Base-by-base conservation (phyloP, 108 stramenopile species). In the Nitzschia sp. region DNA sequence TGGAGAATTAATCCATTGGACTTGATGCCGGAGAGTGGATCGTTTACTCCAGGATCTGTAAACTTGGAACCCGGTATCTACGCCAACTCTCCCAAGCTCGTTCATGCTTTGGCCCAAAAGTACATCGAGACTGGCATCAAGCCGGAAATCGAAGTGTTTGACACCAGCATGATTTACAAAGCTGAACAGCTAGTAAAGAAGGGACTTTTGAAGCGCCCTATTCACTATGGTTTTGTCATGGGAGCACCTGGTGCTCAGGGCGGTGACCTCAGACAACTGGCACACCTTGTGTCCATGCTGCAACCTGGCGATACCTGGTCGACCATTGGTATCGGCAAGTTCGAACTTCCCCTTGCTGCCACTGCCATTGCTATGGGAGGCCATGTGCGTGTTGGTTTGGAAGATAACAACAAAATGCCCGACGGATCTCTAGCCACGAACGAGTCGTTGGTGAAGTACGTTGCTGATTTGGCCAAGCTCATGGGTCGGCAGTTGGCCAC, bases 161-260 rank as follows among this genome's bases (percentile, higher is more conserved):
- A 51, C 21, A 51, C 49, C 21, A 51, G 21, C 21, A 51, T 51
- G 49, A 51, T 51, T 9, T 51, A 51, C 49, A 51, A 51, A 19
- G 49, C 49, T 5, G 49, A 51, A 8, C 19, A 51, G 49, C 21
- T 51, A 19, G 49, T 51, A 9, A 51, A 51, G 49, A 8, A 51
- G 49, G 49, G 49, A 19, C 49, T 51, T 19, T 51, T 51, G 49
- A 51, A 8, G 49, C 49, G 49, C 21, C 49, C 49, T 19, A 51
- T 51, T 51, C 49, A 51, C 49, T 51, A 51, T 51, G 49, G 49
- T 23, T 51, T 51, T 19, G 49, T 51, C 49, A 51, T 51, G 49
- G 49, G 49, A 19, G 49, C 49, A 51, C 49, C 49, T 19, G 49
- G 49, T 17, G 49, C 49, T n/a, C 49, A 51, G n/a, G 49, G 49